phyloP scores from a whole-genome alignment of 2,329 filamentous ascomycete genomes.

The Alternaria arbusti region DNA sequence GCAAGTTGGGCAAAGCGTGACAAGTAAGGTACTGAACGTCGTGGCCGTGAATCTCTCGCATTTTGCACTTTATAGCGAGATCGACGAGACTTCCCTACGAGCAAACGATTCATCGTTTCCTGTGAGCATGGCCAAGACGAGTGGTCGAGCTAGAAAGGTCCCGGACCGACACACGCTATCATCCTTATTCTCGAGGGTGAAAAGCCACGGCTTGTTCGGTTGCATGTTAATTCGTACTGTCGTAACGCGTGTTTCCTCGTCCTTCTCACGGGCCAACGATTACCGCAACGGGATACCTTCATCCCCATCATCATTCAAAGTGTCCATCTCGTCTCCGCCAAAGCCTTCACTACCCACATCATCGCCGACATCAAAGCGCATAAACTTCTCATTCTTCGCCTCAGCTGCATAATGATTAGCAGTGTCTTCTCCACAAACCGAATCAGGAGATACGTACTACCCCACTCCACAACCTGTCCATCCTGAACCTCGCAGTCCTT shows the following conservation, averaged over 20 bases:
- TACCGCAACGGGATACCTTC: conserved; percentile 9
- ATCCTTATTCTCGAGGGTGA: neutral
- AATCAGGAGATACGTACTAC: conserved; percentile 53
- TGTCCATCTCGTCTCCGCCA: conserved; percentile 22
- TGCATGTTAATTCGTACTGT: neutral
- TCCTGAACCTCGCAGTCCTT: conserved; percentile 94
- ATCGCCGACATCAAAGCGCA: conserved; percentile 54
- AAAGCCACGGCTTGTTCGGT: neutral
- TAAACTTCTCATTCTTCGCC: conserved; percentile 68
- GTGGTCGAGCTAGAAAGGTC: neutral
- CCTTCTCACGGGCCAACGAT: neutral
- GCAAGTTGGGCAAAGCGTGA: neutral
- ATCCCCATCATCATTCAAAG: conserved; percentile 5
- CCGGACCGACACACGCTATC: neutral
- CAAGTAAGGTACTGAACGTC: neutral
- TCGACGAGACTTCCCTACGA: neutral
- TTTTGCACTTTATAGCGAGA: neutral
- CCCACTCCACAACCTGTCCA: conserved; percentile 79
- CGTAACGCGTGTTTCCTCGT: neutral
- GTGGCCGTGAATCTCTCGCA: neutral
- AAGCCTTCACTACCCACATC: conserved; percentile 46
- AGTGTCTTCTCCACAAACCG: neutral
- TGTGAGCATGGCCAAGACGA: neutral
- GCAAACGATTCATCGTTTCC: neutral
- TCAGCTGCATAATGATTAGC: conserved; percentile 48